Evolutionary conservation across 164 flowering plant species (phyloP).

Genomic region (Sextonia rubra): DNA sequence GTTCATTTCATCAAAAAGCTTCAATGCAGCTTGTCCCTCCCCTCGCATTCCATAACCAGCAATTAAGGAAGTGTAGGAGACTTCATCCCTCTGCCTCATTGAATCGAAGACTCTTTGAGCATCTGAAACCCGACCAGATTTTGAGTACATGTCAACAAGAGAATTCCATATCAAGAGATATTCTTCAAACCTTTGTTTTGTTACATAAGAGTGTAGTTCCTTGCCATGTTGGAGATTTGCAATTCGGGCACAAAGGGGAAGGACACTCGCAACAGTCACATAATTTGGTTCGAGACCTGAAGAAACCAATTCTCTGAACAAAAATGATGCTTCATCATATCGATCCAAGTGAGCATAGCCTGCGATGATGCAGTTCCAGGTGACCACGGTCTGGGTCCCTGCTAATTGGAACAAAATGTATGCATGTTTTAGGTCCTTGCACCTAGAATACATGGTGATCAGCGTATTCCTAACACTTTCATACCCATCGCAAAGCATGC

Average conservation of each 20-base stretch:
- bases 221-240: slow-evolving; percentile 59
- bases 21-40: slow-evolving; percentile 35
- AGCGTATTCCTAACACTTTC: slow-evolving; percentile 42
- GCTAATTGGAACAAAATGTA: slow-evolving; percentile 29
- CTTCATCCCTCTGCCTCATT: slow-evolving; percentile 41
- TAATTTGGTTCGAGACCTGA: slow-evolving; percentile 42
- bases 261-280: slow-evolving; percentile 59
- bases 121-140: slow-evolving; percentile 42
- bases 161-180: slow-evolving; percentile 52
- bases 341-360: slow-evolving; percentile 38
- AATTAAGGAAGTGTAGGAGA: slow-evolving; percentile 60
- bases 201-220: slow-evolving; percentile 55
- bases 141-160: slow-evolving; percentile 61
- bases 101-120: slow-evolving; percentile 44
- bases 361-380: slow-evolving; percentile 62
- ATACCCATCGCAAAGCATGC: slow-evolving; percentile 18
- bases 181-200: slow-evolving; percentile 29
- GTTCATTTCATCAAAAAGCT: slow-evolving; percentile 51
- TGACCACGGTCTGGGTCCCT: slow-evolving; percentile 29
- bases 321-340: slow-evolving; percentile 43
- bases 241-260: slow-evolving; percentile 54
- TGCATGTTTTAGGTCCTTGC: slow-evolving; percentile 38
- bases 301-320: slow-evolving; percentile 46
- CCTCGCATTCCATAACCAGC: slow-evolving; percentile 65
- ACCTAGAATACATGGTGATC: slow-evolving; percentile 59